Conservation (phyloP, 1,284 basidiomycete genomes). For the Marasmius sp. region DNA sequence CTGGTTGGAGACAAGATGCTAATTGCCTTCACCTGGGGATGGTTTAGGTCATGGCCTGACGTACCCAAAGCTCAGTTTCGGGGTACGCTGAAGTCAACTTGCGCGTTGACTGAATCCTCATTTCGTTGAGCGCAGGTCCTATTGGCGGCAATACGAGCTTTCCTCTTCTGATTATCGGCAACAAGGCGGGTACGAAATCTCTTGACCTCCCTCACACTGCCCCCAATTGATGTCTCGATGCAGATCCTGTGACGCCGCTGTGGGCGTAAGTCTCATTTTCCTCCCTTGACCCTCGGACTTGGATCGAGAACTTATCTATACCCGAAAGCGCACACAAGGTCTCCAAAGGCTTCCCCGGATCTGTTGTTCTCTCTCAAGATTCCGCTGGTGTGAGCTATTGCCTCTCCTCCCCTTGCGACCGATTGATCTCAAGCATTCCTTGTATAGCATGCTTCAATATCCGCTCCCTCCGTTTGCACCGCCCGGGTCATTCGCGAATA, state of each 20-base stretch:
- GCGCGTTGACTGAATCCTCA: not conserved
- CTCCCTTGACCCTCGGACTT: not conserved
- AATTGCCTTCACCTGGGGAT: not conserved
- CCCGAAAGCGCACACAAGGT: slow-evolving; percentile 5
- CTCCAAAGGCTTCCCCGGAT: slow-evolving; percentile 11
- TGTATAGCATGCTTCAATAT: slow-evolving; percentile 13
- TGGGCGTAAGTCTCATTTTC: not conserved
- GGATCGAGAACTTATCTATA: not conserved
- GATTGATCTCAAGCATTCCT: not conserved
- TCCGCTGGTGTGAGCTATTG: slow-evolving; percentile 10
- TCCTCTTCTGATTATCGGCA: slow-evolving; percentile 13
- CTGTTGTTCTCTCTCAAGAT: slow-evolving; percentile 14
- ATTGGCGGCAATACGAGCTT: slow-evolving; percentile 14
- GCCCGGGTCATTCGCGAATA: slow-evolving; percentile 9
- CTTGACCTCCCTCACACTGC: not conserved
- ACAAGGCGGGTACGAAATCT: slow-evolving; percentile 11
- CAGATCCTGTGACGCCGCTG: slow-evolving; percentile 11
- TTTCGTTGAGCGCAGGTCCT: slow-evolving; percentile 2
- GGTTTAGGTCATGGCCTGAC: slow-evolving; percentile 8
- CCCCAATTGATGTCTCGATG: not conserved
- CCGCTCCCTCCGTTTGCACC: slow-evolving; percentile 14
- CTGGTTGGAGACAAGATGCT: not conserved
- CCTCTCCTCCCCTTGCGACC: not conserved
- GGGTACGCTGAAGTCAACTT: not conserved
- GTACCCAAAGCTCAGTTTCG: slow-evolving; percentile 14